Evolutionary conservation across 768 basidiomycete genomes (phyloP).

Genomic region (Russula compacta): DNA sequence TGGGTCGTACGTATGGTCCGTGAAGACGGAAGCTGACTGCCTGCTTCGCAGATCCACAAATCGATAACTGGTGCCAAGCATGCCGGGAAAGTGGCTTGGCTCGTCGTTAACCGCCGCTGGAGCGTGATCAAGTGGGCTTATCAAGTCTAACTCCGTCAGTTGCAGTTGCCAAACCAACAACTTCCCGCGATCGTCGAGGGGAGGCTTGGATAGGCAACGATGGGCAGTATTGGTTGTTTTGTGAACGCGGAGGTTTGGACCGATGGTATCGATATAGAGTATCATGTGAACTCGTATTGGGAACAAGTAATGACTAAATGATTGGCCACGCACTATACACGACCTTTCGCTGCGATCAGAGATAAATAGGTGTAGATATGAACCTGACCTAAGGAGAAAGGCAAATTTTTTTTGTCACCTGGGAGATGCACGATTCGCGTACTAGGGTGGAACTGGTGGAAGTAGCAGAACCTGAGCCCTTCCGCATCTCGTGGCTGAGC

Average conservation of each 20-base stretch:
- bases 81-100: conserved; percentile 22
- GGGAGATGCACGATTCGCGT: background rate
- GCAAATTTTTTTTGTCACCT: background rate
- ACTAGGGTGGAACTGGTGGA: too few species aligned
- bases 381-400: background rate
- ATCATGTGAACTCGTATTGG: conserved; percentile 10
- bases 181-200: conserved; percentile 15
- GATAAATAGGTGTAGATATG: conserved; percentile 1
- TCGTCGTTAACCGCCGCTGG: conserved; percentile 6
- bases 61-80: conserved; percentile 29
- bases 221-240: background rate
- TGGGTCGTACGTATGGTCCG: conserved; percentile 28
- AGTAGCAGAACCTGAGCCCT: too few species aligned
- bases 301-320: background rate
- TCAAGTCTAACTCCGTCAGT: background rate
- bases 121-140: background rate
- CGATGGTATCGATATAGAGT: conserved; percentile 15
- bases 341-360: conserved; percentile 7
- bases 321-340: conserved; percentile 9
- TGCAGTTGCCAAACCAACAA: background rate
- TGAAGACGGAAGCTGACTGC: conserved; percentile 13
- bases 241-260: background rate
- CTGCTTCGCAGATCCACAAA: conserved; percentile 27
- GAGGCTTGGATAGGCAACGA: conserved; percentile 9
- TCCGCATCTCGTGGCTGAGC: too few species aligned